Evolutionary conservation across 306 rosid genomes (phyloP).

Genomic region (Malus sieversii): DNA sequence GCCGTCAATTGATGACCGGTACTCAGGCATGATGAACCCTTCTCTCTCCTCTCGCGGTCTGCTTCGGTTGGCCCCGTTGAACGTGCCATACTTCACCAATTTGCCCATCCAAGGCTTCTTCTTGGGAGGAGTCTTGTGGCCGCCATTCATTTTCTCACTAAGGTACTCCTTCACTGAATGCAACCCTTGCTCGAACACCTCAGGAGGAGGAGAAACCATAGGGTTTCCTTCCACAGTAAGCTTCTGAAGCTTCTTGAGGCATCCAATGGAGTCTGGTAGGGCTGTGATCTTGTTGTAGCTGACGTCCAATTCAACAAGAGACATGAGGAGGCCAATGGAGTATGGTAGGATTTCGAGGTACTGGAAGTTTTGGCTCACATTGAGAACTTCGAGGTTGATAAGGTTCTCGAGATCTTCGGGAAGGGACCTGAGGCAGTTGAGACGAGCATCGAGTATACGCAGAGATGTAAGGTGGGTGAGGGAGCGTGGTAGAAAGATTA

Average conservation of each 20-base stretch:
- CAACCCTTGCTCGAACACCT: constrained; percentile 56
- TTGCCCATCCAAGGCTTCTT: constrained; percentile 65
- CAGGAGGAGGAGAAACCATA: constrained; percentile 48
- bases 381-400: constrained; percentile 61
- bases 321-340: constrained; percentile 70
- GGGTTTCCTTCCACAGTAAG: constrained; percentile 80
- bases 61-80: constrained; percentile 28
- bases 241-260: constrained; percentile 60
- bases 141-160: constrained; percentile 47
- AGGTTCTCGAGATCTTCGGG: constrained; percentile 78
- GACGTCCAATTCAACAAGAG: constrained; percentile 61
- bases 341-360: constrained; percentile 57
- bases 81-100: constrained; percentile 48
- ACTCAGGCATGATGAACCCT: constrained; percentile 38
- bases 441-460: constrained; percentile 52
- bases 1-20: constrained; percentile 51
- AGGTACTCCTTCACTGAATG: constrained; percentile 59
- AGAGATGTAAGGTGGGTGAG: constrained; percentile 52
- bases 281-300: constrained; percentile 67
- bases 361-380: constrained; percentile 90
- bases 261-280: constrained; percentile 61
- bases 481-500: constrained; percentile 53
- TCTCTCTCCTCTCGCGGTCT: constrained; percentile 30
- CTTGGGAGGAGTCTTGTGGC: constrained; percentile 30
- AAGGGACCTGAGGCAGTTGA: constrained; percentile 67